Conservation (phyloP, 2,329 filamentous ascomycete species). For the Ascochyta lentis region DNA sequence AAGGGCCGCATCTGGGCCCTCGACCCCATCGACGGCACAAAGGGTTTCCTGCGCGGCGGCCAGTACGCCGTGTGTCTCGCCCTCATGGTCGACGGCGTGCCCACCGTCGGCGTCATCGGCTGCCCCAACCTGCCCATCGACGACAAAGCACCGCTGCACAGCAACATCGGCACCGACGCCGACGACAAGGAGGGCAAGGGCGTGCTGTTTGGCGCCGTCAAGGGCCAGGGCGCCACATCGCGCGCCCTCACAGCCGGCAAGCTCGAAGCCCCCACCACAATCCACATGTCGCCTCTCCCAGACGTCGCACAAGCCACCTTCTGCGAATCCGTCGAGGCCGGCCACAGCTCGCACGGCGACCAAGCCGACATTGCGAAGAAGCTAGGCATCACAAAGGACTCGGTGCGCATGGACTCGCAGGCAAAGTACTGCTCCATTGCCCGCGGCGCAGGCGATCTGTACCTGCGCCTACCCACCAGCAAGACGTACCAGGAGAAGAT, state of each 20-base stretch:
- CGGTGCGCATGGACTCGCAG: constrained; percentile 95
- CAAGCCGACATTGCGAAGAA: constrained; percentile 82
- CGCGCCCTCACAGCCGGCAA: constrained; percentile 69
- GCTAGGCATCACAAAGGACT: constrained; percentile 86
- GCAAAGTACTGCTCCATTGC: constrained; percentile 98
- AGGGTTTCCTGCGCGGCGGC: constrained; percentile 93
- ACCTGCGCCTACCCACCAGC: constrained; percentile 84
- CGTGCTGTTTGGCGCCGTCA: constrained; percentile 85
- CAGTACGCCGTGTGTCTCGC: constrained; percentile 97
- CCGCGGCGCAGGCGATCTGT: constrained; percentile 90
- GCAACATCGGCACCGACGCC: constrained; percentile 76
- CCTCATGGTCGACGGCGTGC: constrained; percentile 89
- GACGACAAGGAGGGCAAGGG: constrained; percentile 78
- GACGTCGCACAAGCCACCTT: constrained; percentile 85
- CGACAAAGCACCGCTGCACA: constrained; percentile 73
- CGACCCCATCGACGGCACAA: constrained; percentile 97
- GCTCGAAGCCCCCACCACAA: constrained; percentile 65
- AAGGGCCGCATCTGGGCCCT: constrained; percentile 91
- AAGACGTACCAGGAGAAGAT: constrained; percentile 98
- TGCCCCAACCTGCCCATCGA: constrained; percentile 95
- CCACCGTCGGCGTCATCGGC: constrained; percentile 91
- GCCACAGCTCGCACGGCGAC: constrained; percentile 87
- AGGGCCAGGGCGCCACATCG: constrained; percentile 80
- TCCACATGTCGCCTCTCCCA: constrained; percentile 78
- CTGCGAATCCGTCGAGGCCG: constrained; percentile 95